Evolutionary conservation across 495 filamentous ascomycete genomes (phyloP).

Genomic region (Parachaetomium inaequale): DNA sequence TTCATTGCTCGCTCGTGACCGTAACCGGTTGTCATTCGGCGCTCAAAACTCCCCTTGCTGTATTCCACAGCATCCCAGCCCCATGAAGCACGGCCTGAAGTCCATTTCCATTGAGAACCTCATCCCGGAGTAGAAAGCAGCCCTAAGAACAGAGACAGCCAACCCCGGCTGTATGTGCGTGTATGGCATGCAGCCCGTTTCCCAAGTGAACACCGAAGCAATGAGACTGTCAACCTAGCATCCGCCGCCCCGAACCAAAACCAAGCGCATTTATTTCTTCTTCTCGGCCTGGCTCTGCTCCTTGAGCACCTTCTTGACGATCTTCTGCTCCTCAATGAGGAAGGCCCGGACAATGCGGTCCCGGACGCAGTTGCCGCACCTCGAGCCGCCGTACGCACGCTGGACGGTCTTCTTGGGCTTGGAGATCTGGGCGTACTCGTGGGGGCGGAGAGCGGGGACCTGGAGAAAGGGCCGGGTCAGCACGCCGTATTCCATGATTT

Average conservation of each 20-base stretch:
- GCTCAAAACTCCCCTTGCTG: conserved; percentile 12
- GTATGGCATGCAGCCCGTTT: conserved; percentile 46
- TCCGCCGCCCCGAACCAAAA: conserved; percentile 26
- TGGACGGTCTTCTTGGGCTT: conserved; percentile 98
- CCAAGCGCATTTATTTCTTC: conserved; percentile 62
- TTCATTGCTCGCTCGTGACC: conserved; percentile 20
- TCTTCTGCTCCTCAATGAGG: conserved; percentile 99
- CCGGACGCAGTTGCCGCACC: conserved; percentile 97
- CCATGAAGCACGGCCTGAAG: conserved; percentile 31
- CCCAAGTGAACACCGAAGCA: conserved; percentile 51
- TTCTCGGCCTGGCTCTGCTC: conserved; percentile 65
- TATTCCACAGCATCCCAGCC: conserved; percentile 13
- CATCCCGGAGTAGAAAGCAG: conserved; percentile 45
- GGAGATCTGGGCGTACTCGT: conserved; percentile 93
- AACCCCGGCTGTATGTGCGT: conserved; percentile 39
- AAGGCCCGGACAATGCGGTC: conserved; percentile 96
- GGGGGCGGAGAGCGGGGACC: conserved; percentile 94
- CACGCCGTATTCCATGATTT: neutral
- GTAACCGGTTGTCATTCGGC: conserved; percentile 19
- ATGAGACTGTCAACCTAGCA: conserved; percentile 43
- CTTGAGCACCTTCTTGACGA: conserved; percentile 99
- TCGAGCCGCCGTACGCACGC: conserved; percentile 94
- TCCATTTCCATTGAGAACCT: conserved; percentile 39
- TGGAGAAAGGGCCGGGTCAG: conserved; percentile 39
- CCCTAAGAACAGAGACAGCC: conserved; percentile 46